Conservation (phyloP, 1,284 basidiomycete genomes). For the Ustilago trichophora region DNA sequence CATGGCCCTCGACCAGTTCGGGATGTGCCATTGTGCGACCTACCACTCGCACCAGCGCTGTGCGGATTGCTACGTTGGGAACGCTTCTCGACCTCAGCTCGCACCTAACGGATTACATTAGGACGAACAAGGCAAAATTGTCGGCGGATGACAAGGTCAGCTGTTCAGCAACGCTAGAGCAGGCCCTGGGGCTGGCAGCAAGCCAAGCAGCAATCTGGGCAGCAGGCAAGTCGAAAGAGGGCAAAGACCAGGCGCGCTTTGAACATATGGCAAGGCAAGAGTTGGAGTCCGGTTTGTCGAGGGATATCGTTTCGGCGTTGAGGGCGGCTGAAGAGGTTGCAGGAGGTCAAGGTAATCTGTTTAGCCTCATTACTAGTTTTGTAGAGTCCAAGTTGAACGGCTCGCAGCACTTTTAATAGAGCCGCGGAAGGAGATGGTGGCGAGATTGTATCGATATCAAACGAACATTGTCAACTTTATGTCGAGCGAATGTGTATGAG, state of each 20-base stretch:
- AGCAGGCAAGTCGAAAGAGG: constrained; percentile 22
- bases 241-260: constrained; percentile 8
- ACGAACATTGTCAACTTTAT: no score
- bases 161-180: constrained; percentile 36
- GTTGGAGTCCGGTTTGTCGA: constrained; percentile 32
- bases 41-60: constrained; percentile 50
- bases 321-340: constrained; percentile 32
- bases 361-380: constrained; percentile 19
- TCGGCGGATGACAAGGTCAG: constrained; percentile 4
- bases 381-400: constrained; percentile 31
- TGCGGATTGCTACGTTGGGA: constrained; percentile 54
- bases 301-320: constrained; percentile 34
- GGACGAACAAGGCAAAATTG: constrained; percentile 20
- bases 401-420: constrained; percentile 8
- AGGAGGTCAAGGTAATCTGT: constrained; percentile 11
- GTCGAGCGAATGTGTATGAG: no score
- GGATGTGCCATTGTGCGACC: constrained; percentile 66
- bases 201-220: constrained; percentile 49
- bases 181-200: constrained; percentile 34
- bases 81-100: constrained; percentile 56
- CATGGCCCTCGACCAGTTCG: constrained; percentile 76
- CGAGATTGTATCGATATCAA: no score
- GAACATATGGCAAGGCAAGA: constrained; percentile 41
- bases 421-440: no score
- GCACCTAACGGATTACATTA: constrained; percentile 47